phyloP scores from a whole-genome alignment of 371 early-diverging fungal species.

The Neoconidiobolus thromboides region DNA sequence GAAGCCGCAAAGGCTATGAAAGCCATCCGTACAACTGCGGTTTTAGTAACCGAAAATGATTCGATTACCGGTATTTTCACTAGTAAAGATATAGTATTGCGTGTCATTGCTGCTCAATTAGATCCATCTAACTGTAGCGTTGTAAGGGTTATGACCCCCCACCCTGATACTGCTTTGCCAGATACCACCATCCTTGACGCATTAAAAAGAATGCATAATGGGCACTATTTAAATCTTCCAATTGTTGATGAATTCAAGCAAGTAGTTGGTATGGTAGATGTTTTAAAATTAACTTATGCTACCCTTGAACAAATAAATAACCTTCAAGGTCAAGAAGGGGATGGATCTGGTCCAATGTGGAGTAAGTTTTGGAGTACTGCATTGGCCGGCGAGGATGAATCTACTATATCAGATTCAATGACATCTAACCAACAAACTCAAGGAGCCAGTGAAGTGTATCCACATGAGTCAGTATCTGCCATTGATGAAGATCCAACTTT shows the following conservation, averaged over 20 bases:
- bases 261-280: constrained; percentile 78
- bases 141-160: constrained; percentile 95
- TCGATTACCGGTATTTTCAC: constrained; percentile 84
- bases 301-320: constrained; percentile 45
- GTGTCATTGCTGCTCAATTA: constrained; percentile 86
- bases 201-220: constrained; percentile 84
- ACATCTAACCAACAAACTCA: constrained; percentile 10
- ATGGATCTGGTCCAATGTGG: constrained; percentile 27
- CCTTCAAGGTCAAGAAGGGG: constrained; percentile 20
- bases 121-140: constrained; percentile 81
- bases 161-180: constrained; percentile 82
- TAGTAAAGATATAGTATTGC: constrained; percentile 84
- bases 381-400: constrained; percentile 23
- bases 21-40: constrained; percentile 68
- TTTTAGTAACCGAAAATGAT: constrained; percentile 64
- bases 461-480: constrained; percentile 33
- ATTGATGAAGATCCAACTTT: constrained; percentile 20
- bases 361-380: constrained; percentile 30
- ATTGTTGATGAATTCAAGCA: constrained; percentile 59
- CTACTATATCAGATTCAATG: constrained; percentile 22
- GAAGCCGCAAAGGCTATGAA: constrained; percentile 85
- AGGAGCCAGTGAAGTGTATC: constrained; percentile 15
- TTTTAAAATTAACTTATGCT: constrained; percentile 69
- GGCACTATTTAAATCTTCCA: constrained; percentile 87
- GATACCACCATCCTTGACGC: constrained; percentile 79